Conservation (phyloP, 805 yeast species). For the Saccharomycopsis babjevae region DNA sequence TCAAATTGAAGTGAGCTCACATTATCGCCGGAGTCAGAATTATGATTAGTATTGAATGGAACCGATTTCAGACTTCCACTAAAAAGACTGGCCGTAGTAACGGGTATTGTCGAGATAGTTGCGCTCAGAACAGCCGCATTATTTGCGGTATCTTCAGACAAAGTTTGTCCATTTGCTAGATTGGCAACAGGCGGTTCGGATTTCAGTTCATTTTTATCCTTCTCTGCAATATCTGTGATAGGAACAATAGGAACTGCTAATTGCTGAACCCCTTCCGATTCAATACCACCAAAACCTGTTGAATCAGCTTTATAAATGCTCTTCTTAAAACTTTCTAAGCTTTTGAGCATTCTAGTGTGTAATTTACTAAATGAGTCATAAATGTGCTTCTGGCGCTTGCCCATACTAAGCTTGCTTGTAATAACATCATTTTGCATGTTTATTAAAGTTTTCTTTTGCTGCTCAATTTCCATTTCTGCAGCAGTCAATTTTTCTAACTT, state of each 20-base stretch:
- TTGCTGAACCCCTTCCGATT: constrained; percentile 16
- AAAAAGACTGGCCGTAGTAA: background rate
- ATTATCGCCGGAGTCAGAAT: background rate
- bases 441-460: constrained; percentile 49
- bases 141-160: background rate
- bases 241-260: too few species aligned
- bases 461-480: constrained; percentile 55
- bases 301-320: background rate
- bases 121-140: background rate
- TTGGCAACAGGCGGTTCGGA: background rate
- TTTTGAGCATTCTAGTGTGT: constrained; percentile 20
- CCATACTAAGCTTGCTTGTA: constrained; percentile 55
- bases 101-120: background rate
- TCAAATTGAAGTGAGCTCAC: background rate
- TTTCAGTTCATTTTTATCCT: background rate
- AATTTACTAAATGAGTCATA: constrained; percentile 1
- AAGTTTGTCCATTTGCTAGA: background rate
- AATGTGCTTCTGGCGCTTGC: constrained; percentile 37
- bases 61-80: background rate
- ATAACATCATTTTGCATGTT: constrained; percentile 59
- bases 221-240: too few species aligned
- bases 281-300: constrained; percentile 1
- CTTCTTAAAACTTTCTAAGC: background rate
- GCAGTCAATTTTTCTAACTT: constrained; percentile 50
- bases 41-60: background rate